Evolutionary conservation across 2,329 filamentous ascomycete genomes (phyloP).

Genomic region (Didymella keratinophila): DNA sequence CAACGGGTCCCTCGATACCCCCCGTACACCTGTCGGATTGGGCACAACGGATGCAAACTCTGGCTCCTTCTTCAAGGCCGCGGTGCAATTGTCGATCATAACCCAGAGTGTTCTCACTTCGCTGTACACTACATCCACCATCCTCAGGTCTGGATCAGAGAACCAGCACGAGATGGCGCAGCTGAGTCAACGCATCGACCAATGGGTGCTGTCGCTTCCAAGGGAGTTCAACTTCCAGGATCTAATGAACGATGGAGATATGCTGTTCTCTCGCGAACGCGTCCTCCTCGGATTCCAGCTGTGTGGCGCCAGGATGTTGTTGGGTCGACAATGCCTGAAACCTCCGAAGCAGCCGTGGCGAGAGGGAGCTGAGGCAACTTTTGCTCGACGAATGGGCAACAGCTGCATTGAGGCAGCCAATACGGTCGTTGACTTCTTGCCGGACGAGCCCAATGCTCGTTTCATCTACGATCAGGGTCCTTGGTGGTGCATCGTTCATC

Average conservation of each 20-base stretch:
- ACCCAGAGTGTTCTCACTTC: conserved; percentile 45
- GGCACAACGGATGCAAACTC: conserved; percentile 24
- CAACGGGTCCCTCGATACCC: conserved; percentile 7
- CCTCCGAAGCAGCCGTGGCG: conserved; percentile 32
- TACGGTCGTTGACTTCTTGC: conserved; percentile 46
- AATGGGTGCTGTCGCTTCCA: conserved; percentile 46
- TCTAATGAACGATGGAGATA: not conserved
- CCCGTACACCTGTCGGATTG: conserved; percentile 8
- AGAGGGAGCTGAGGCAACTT: conserved; percentile 30
- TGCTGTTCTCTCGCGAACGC: conserved; percentile 35
- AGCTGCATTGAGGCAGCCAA: conserved; percentile 51
- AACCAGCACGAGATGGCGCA: conserved; percentile 47
- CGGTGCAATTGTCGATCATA: conserved; percentile 43
- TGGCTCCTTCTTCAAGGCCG: conserved; percentile 39
- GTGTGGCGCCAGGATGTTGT: conserved; percentile 52
- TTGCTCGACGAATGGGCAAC: conserved; percentile 44
- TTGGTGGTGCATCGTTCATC: conserved; percentile 54
- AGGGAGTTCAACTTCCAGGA: conserved; percentile 40
- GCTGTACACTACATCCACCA: conserved; percentile 49
- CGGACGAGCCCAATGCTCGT: conserved; percentile 40
- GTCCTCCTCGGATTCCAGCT: conserved; percentile 45
- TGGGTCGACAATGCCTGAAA: conserved; percentile 50
- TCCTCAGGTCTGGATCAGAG: conserved; percentile 42
- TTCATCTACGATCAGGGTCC: conserved; percentile 47
- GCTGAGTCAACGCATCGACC: conserved; percentile 43